Conservation (phyloP, 2,329 filamentous ascomycete genomes). For the Nothomitra cinnamomea region DNA sequence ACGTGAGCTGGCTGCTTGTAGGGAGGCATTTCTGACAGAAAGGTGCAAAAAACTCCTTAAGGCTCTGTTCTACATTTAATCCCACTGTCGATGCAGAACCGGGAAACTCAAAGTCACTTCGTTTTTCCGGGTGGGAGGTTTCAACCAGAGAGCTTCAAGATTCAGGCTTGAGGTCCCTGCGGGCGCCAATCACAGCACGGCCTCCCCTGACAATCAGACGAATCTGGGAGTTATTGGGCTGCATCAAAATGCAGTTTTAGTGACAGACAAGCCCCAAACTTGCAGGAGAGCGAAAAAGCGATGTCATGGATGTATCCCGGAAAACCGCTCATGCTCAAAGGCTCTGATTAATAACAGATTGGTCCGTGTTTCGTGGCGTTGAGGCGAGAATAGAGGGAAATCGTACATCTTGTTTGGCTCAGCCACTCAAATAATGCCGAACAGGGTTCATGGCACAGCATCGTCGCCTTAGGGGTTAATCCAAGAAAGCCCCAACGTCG, state of each 20-base stretch:
- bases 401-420: not conserved
- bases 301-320: not conserved
- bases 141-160: too few relatives aligned
- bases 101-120: not conserved
- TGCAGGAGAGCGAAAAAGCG: not conserved
- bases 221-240: too few relatives aligned
- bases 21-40: too few relatives aligned
- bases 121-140: not conserved
- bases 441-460: not conserved
- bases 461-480: not conserved
- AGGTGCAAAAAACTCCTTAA: too few relatives aligned
- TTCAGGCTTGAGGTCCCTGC: not conserved
- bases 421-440: not conserved
- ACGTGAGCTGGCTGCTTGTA: too few relatives aligned
- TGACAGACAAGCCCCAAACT: not conserved
- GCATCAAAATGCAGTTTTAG: too few relatives aligned
- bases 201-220: not conserved
- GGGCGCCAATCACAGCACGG: not conserved
- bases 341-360: too few relatives aligned
- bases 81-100: not conserved
- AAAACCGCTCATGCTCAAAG: not conserved
- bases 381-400: not conserved
- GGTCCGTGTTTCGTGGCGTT: too few relatives aligned
- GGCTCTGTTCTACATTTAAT: too few relatives aligned
- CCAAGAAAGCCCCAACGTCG: too few relatives aligned